Conservation (phyloP, 441 rosid genomes). For the Bruguiera hainesii region DNA sequence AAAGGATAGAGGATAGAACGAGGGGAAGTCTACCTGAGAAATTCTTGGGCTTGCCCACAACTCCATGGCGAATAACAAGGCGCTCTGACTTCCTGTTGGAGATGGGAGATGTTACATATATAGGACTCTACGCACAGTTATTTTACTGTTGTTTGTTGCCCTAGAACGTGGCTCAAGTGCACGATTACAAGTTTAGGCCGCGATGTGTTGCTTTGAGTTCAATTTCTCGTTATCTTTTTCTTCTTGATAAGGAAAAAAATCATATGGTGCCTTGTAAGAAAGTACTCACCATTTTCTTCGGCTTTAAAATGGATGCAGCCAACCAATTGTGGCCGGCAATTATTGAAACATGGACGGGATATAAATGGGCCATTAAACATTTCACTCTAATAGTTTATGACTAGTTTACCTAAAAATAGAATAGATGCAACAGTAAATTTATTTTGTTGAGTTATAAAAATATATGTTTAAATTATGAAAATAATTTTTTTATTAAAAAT, state of each 20-base stretch:
- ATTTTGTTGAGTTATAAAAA: too few relatives aligned
- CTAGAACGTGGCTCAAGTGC: neutral
- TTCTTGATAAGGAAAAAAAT: neutral
- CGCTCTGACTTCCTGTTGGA: slow-evolving; percentile 3
- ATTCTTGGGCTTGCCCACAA: slow-evolving; percentile 16
- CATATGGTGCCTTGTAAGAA: slow-evolving; percentile 5
- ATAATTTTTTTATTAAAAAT: too few relatives aligned
- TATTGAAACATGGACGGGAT: too few relatives aligned
- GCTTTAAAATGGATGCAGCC: neutral
- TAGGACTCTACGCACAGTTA: neutral
- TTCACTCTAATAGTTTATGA: too few relatives aligned
- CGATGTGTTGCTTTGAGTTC: slow-evolving; percentile 1
- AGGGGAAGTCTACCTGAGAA: slow-evolving; percentile 18
- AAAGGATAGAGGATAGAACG: neutral
- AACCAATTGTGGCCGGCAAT: neutral
- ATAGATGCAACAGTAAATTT: too few relatives aligned
- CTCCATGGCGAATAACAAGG: slow-evolving; percentile 13
- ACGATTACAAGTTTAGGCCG: slow-evolving; percentile 10
- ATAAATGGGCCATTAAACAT: too few relatives aligned
- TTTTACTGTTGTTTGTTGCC: neutral
- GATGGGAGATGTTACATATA: neutral
- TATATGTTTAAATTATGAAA: too few relatives aligned
- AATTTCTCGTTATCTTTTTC: neutral
- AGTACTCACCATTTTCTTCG: slow-evolving; percentile 7
- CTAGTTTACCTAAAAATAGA: too few relatives aligned